These are phyloP conservation scores for Didymella segeticola DNA, from an alignment of 2,329 filamentous ascomycete species.

Conservation along the genomic window DNA sequence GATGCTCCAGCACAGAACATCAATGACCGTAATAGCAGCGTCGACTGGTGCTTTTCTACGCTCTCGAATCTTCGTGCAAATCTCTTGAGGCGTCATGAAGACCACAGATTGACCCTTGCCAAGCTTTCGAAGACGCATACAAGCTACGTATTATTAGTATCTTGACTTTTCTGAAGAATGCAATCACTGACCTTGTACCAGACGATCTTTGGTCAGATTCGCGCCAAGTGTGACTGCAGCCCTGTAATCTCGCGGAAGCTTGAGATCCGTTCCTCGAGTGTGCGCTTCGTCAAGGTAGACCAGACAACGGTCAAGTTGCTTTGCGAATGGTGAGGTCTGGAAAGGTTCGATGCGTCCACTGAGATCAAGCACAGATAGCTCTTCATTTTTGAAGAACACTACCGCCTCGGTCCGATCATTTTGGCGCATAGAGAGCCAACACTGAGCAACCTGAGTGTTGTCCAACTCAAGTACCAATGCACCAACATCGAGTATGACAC, in stretches of 20 bases:
- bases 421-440: constrained; percentile 60
- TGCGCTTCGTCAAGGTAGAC: constrained; percentile 75
- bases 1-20: constrained; percentile 68
- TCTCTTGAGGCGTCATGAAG: constrained; percentile 67
- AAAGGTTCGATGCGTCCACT: constrained; percentile 58
- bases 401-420: constrained; percentile 47
- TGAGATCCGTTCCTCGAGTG: constrained; percentile 73
- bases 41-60: constrained; percentile 8
- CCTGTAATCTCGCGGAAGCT: constrained; percentile 63
- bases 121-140: constrained; percentile 60
- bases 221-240: constrained; percentile 73
- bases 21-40: constrained; percentile 53
- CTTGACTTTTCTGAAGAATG: neutral
- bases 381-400: constrained; percentile 64
- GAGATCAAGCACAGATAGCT: constrained; percentile 61
- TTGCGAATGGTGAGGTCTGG: constrained; percentile 64
- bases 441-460: constrained; percentile 49
- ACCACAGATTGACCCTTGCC: constrained; percentile 70
- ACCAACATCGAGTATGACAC: constrained; percentile 74
- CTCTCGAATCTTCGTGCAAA: constrained; percentile 60
- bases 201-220: constrained; percentile 69
- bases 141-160: constrained; percentile 54
- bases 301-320: constrained; percentile 65
- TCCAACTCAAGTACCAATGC: constrained; percentile 71
- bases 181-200: constrained; percentile 64